phyloP scores from a whole-genome alignment of 2,329 filamentous ascomycete genomes.

The Aureobasidium sp. region DNA sequence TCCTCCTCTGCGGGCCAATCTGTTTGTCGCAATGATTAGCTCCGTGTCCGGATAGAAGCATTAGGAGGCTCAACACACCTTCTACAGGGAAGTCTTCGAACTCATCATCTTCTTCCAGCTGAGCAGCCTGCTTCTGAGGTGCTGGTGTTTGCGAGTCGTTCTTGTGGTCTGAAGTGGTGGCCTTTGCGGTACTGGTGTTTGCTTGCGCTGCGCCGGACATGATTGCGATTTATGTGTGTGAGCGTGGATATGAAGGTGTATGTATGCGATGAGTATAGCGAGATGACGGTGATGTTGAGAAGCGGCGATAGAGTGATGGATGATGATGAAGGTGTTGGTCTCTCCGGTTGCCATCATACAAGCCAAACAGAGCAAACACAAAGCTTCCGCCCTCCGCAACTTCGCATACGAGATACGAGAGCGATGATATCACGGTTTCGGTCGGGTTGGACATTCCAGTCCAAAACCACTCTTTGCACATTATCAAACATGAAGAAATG shows the following conservation, averaged over 20 bases:
- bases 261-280: neutral
- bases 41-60: neutral
- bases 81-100: slow-evolving; percentile 99
- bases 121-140: slow-evolving; percentile 69
- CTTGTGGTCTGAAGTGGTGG: slow-evolving; percentile 40
- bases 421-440: slow-evolving; percentile 13
- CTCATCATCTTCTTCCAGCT: slow-evolving; percentile 97
- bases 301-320: neutral
- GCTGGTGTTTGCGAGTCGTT: slow-evolving; percentile 55
- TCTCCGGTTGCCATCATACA: slow-evolving; percentile 10
- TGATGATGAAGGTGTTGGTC: neutral
- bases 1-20: slow-evolving; percentile 96
- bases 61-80: slow-evolving; percentile 58
- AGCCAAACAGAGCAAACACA: slow-evolving; percentile 18
- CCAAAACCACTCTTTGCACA: neutral
- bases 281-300: neutral
- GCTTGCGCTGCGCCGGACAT: slow-evolving; percentile 55
- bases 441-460: neutral
- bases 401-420: slow-evolving; percentile 3
- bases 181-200: slow-evolving; percentile 44
- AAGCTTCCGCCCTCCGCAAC: slow-evolving; percentile 4
- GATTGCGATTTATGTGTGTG: slow-evolving; percentile 23
- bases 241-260: neutral
- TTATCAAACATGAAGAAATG: slow-evolving; percentile 15
- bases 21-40: slow-evolving; percentile 40